Percentiles rank a stretch among this genome's conserved stretches.
These are phyloP conservation scores for Grosmannia clavigera DNA, from an alignment of 2,329 filamentous ascomycete species.

Conservation along the genomic window DNA sequence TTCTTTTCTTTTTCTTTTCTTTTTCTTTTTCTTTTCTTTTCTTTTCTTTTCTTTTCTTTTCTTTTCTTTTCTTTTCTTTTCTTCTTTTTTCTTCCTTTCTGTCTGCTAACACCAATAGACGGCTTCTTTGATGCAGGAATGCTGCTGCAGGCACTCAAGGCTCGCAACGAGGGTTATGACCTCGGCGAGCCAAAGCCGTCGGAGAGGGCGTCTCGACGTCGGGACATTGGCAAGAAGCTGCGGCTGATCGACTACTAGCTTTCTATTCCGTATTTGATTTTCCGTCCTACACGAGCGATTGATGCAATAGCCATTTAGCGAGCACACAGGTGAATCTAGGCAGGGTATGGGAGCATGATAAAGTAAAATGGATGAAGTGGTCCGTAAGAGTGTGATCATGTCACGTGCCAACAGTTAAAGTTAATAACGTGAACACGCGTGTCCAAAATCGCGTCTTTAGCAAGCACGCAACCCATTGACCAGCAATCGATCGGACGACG, in stretches of 20 bases:
- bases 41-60: conserved; percentile 7
- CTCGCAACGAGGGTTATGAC: conserved; percentile 44
- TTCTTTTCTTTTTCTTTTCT: conserved; percentile 8
- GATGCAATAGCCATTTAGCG: not conserved
- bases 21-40: conserved; percentile 2
- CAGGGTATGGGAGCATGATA: not conserved
- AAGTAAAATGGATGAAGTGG: not conserved
- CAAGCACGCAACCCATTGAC: too few species aligned
- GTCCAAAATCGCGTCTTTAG: too few species aligned
- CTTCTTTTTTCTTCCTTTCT: conserved; percentile 7
- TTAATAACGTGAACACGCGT: too few species aligned
- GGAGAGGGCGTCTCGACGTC: conserved; percentile 47
- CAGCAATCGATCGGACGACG: too few species aligned
- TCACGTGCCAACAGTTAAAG: too few species aligned
- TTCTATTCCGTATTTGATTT: not conserved
- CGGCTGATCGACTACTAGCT: conserved; percentile 53
- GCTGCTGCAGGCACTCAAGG: conserved; percentile 78
- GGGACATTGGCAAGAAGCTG: conserved; percentile 65
- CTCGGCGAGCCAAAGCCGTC: conserved; percentile 38
- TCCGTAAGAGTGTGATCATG: too few species aligned
- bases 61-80: conserved; percentile 6
- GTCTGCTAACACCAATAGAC: conserved; percentile 40
- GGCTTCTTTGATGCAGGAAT: conserved; percentile 97
- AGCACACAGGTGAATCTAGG: not conserved
- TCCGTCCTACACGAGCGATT: not conserved